phyloP scores from a whole-genome alignment of 1,139 yeast species.

The Citeromyces hawaiiensis region DNA sequence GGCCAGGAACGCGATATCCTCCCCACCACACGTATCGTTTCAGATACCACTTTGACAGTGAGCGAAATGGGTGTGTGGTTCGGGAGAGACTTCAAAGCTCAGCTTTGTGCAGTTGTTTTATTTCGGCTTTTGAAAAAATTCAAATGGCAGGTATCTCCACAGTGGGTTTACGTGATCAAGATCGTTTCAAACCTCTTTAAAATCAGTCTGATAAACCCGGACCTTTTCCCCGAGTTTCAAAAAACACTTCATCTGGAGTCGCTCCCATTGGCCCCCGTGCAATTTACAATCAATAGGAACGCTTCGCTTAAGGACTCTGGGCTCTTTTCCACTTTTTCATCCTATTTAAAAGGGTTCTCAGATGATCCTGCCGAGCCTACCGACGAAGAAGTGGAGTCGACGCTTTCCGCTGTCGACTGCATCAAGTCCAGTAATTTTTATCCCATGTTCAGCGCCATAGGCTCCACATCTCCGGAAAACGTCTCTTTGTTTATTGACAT shows the following conservation, averaged over 20 bases:
- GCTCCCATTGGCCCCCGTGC: constrained; percentile 53
- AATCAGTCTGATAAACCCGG: constrained; percentile 59
- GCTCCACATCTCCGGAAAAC: constrained; percentile 16
- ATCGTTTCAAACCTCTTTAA: constrained; percentile 57
- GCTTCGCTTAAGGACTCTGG: constrained; percentile 59
- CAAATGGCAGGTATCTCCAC: constrained; percentile 26
- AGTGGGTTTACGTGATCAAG: constrained; percentile 45
- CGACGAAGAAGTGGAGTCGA: constrained; percentile 80
- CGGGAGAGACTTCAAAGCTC: constrained; percentile 88
- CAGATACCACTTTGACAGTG: constrained; percentile 40
- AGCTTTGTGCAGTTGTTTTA: constrained; percentile 72
- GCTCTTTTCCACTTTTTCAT: constrained; percentile 77
- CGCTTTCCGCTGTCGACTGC: constrained; percentile 75
- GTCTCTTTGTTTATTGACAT: constrained; percentile 18
- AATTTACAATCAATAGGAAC: constrained; percentile 46
- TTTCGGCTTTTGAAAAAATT: constrained; percentile 64
- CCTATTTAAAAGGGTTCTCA: constrained; percentile 75
- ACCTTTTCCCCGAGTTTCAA: constrained; percentile 54
- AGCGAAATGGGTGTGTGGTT: constrained; percentile 73
- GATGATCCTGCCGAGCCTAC: constrained; percentile 89
- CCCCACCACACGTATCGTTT: constrained; percentile 17
- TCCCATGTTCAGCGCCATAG: constrained; percentile 30
- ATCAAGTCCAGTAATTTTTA: constrained; percentile 52
- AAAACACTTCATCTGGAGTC: constrained; percentile 32
- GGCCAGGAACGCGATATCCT: constrained; percentile 7